Conservation (phyloP, 331 rosid genomes). For the Ulmus americana region DNA sequence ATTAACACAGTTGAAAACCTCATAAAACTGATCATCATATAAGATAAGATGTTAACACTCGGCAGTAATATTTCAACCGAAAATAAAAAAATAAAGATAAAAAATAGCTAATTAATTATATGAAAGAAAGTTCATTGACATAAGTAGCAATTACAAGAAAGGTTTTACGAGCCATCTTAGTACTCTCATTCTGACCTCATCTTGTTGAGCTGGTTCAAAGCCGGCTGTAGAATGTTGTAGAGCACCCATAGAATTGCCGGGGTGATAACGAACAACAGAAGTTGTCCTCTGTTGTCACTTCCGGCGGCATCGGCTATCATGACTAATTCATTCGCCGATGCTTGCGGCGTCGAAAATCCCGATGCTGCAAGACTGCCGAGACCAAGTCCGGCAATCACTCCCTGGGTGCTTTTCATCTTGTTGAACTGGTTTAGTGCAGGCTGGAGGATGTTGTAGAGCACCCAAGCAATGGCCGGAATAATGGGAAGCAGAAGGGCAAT, state of each 20-base stretch:
- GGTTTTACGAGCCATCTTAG: background rate
- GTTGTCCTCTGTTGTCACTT: constrained; percentile 59
- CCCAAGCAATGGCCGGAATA: constrained; percentile 82
- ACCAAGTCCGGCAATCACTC: constrained; percentile 60
- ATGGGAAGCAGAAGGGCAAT: constrained; percentile 60
- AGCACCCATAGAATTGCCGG: constrained; percentile 85
- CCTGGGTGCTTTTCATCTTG: constrained; percentile 59
- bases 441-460: constrained; percentile 78
- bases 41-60: no score
- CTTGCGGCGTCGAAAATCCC: constrained; percentile 43
- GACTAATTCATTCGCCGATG: constrained; percentile 54
- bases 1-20: no score
- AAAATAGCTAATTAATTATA: no score
- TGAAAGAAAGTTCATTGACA: no score
- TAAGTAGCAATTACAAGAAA: no score
- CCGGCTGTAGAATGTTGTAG: constrained; percentile 79
- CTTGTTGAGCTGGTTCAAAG: constrained; percentile 76
- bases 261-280: constrained; percentile 63
- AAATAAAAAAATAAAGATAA: no score
- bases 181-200: constrained; percentile 61
- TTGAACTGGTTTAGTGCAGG: constrained; percentile 80
- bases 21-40: no score
- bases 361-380: constrained; percentile 61
- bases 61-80: no score
- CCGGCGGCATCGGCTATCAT: constrained; percentile 44